Evolutionary conservation across 768 basidiomycete genomes (phyloP).

Genomic region (Mycena amicta): DNA sequence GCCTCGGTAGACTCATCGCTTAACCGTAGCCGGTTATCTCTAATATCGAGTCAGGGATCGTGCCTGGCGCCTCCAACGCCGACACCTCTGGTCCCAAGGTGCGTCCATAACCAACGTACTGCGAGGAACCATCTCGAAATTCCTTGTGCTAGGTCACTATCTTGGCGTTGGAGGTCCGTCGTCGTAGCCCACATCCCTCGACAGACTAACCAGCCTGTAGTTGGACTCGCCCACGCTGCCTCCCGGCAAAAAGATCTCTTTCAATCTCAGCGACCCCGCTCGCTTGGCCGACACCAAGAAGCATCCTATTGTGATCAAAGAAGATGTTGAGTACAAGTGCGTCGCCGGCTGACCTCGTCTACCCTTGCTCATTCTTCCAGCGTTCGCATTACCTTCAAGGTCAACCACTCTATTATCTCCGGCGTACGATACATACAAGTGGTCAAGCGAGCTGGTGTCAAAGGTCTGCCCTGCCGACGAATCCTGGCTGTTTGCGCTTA

Average conservation of each 20-base stretch:
- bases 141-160: conserved; percentile 67
- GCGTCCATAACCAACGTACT: no score
- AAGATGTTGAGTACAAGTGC: conserved; percentile 89
- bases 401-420: conserved; percentile 89
- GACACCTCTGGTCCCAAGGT: conserved; percentile 69
- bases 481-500: conserved; percentile 5
- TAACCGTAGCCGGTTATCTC: conserved; percentile 32
- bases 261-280: conserved; percentile 63
- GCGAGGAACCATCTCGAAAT: no score
- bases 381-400: conserved; percentile 80
- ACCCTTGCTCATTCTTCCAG: conserved; percentile 45
- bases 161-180: conserved; percentile 60
- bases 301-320: conserved; percentile 77
- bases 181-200: neutral
- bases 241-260: conserved; percentile 57
- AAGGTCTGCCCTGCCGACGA: conserved; percentile 61
- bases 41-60: conserved; percentile 63
- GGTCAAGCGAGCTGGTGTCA: conserved; percentile 78
- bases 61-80: conserved; percentile 45
- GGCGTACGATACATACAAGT: conserved; percentile 87
- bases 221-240: conserved; percentile 77
- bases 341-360: conserved; percentile 19
- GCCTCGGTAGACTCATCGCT: conserved; percentile 75
- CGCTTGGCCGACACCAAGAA: conserved; percentile 64
- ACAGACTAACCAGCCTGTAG: conserved; percentile 8